Evolutionary conservation across 495 filamentous ascomycete species (phyloP).

Genomic region (Cladorrhinum samala): DNA sequence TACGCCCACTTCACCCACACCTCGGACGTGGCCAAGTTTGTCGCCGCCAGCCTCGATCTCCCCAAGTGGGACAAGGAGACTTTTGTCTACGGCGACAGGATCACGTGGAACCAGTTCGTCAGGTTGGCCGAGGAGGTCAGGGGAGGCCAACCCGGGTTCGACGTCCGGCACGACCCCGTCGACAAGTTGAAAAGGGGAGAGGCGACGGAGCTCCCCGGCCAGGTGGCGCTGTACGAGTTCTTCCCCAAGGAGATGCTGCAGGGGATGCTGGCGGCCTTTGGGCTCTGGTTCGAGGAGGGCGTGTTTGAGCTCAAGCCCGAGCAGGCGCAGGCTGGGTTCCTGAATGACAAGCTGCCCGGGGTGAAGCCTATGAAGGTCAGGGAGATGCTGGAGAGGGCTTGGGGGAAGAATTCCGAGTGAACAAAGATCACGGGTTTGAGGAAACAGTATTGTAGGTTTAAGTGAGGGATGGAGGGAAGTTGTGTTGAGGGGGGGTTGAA

Average conservation of each 20-base stretch:
- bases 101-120: constrained; percentile 45
- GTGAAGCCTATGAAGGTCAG: neutral
- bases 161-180: constrained; percentile 41
- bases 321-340: neutral
- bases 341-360: constrained; percentile 34
- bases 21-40: constrained; percentile 45
- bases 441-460: too few species aligned
- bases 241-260: constrained; percentile 32
- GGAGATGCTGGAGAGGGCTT: neutral
- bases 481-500: too few species aligned
- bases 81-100: constrained; percentile 39
- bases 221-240: constrained; percentile 25
- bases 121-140: constrained; percentile 39
- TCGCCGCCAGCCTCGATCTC: constrained; percentile 40
- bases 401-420: too few species aligned
- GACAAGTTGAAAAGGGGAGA: constrained; percentile 42
- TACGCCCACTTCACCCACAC: constrained; percentile 48
- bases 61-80: constrained; percentile 43
- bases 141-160: constrained; percentile 44
- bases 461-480: too few species aligned
- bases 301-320: constrained; percentile 22
- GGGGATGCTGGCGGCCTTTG: constrained; percentile 28
- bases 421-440: too few species aligned
- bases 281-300: constrained; percentile 23
- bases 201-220: constrained; percentile 40